Evolutionary conservation across 177 flowering plant species (phyloP).

Genomic region (Vitis hybrid): DNA sequence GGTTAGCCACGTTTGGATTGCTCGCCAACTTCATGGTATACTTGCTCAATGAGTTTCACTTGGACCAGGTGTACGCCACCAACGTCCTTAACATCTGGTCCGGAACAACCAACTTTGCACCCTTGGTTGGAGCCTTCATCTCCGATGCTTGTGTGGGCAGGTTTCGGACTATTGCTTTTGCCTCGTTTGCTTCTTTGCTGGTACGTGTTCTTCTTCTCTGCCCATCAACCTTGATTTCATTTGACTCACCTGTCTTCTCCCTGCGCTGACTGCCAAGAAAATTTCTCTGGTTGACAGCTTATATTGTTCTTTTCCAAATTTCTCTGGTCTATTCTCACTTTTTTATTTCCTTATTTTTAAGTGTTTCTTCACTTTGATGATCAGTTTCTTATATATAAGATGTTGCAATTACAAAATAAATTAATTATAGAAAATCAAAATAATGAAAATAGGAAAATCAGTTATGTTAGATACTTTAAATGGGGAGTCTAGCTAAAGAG

Average conservation of each 20-base stretch:
- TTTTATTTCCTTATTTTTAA: neutral
- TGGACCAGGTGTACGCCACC: slow-evolving; percentile 59
- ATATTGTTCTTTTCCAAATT: neutral
- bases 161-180: slow-evolving; percentile 60
- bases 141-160: slow-evolving; percentile 74
- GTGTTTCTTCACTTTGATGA: too few relatives aligned
- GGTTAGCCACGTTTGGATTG: slow-evolving; percentile 67
- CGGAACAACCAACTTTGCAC: slow-evolving; percentile 62
- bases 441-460: too few relatives aligned
- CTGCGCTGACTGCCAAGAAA: neutral
- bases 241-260: too few relatives aligned
- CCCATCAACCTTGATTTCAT: too few relatives aligned
- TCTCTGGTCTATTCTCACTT: neutral
- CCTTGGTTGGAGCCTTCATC: slow-evolving; percentile 76
- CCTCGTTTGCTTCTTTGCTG: slow-evolving; percentile 56
- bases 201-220: slow-evolving; percentile 30
- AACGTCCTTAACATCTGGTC: slow-evolving; percentile 68
- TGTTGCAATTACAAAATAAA: too few relatives aligned
- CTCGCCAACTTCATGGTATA: slow-evolving; percentile 80
- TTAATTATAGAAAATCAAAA: too few relatives aligned
- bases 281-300: neutral
- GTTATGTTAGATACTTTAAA: too few relatives aligned
- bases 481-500: too few relatives aligned
- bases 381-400: too few relatives aligned
- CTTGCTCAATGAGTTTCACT: slow-evolving; percentile 45